Percentiles rank a stretch among this genome's conserved stretches.
phyloP scores from a whole-genome alignment of 2,329 filamentous ascomycete genomes.

The Alternaria triticina region DNA sequence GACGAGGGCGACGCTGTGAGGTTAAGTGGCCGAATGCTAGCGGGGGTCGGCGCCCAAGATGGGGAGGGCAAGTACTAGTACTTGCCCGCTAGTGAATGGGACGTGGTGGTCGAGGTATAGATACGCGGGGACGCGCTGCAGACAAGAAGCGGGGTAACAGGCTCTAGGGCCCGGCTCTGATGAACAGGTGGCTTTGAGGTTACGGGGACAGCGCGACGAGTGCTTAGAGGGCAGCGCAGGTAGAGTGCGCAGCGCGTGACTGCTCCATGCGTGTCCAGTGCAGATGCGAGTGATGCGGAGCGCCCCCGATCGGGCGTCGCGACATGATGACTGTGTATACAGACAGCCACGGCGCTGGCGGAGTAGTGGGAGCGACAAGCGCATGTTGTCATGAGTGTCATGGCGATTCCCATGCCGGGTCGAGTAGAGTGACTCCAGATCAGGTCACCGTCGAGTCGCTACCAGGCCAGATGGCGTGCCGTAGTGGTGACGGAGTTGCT shows the following conservation, averaged over 20 bases:
- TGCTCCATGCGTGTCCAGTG: conserved; percentile 31
- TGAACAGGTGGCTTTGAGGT: conserved; percentile 47
- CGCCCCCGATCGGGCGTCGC: conserved; percentile 30
- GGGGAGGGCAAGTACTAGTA: conserved; percentile 36
- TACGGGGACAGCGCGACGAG: conserved; percentile 38
- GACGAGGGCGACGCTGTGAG: conserved; percentile 40
- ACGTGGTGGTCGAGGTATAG: conserved; percentile 26
- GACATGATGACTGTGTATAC: conserved; percentile 16
- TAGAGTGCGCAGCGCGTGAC: conserved; percentile 42
- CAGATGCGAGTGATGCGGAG: conserved; percentile 38
- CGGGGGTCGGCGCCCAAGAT: conserved; percentile 29
- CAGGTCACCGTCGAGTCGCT: conserved; percentile 2
- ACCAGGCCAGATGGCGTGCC: not conserved
- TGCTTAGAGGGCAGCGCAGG: conserved; percentile 33
- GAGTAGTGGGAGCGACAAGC: not conserved
- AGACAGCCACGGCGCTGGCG: not conserved
- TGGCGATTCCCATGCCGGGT: not conserved
- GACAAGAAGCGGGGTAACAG: conserved; percentile 48
- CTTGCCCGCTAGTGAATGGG: conserved; percentile 14
- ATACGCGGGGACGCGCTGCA: conserved; percentile 36
- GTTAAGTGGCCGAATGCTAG: conserved; percentile 40
- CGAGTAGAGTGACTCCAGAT: not conserved
- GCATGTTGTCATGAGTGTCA: conserved; percentile 9
- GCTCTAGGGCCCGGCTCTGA: conserved; percentile 33
- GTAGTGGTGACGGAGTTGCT: conserved; percentile 7